A percentile compares a stretch with the other conserved stretches of the same genome.
phyloP scores from a whole-genome alignment of 2,329 filamentous ascomycete genomes.

The Fusarium vanettenii region DNA sequence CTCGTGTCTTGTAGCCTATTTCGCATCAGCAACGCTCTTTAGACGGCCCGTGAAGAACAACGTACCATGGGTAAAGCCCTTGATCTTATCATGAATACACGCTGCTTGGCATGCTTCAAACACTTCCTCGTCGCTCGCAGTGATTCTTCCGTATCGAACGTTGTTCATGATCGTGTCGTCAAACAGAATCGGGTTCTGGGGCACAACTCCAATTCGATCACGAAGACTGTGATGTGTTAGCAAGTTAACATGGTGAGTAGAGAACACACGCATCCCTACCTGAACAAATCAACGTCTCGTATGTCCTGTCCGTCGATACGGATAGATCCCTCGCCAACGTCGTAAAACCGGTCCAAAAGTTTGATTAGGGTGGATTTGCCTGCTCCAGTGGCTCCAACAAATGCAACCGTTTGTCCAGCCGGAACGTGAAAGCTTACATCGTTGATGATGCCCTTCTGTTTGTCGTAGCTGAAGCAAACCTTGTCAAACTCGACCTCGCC shows the following conservation, averaged over 20 bases:
- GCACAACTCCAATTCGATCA: slow-evolving; percentile 66
- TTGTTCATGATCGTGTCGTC: slow-evolving; percentile 71
- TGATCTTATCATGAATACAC: slow-evolving; percentile 69
- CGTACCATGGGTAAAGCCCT: slow-evolving; percentile 62
- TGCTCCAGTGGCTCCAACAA: slow-evolving; percentile 70
- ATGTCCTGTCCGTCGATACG: slow-evolving; percentile 68
- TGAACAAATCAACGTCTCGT: slow-evolving; percentile 63
- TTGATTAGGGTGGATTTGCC: slow-evolving; percentile 70
- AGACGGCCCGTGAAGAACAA: no score
- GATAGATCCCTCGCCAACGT: slow-evolving; percentile 64
- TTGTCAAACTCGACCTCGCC: slow-evolving; percentile 66
- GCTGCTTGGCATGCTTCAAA: slow-evolving; percentile 66
- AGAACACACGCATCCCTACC: slow-evolving; percentile 43
- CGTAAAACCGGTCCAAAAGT: slow-evolving; percentile 70
- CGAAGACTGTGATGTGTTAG: slow-evolving; percentile 56
- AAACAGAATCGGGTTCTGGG: slow-evolving; percentile 67
- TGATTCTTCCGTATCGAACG: slow-evolving; percentile 66
- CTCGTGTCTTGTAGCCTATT: slow-evolving; percentile 60
- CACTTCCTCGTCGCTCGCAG: slow-evolving; percentile 66
- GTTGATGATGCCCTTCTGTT: slow-evolving; percentile 68
- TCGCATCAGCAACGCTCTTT: slow-evolving; percentile 15
- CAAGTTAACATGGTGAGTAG: not conserved
- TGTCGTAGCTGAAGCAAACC: slow-evolving; percentile 70
- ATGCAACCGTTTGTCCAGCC: slow-evolving; percentile 66
- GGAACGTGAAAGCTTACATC: slow-evolving; percentile 62